A percentile compares a stretch with the other conserved stretches of the same genome.
phyloP scores from a whole-genome alignment of 164 flowering plant species.

The Umbellularia californica region DNA sequence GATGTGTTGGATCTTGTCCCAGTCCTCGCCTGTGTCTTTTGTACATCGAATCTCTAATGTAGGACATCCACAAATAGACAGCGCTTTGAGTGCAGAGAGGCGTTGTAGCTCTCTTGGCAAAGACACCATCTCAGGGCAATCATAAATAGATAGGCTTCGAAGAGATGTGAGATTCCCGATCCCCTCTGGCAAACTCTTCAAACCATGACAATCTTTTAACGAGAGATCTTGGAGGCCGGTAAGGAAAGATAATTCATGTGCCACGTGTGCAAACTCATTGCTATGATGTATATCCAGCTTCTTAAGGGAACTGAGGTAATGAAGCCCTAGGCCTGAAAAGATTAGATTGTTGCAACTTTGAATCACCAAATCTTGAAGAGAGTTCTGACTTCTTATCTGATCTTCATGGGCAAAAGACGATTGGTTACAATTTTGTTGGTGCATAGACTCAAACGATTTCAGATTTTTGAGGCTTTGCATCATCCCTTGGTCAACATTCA shows the following conservation, averaged over 20 bases:
- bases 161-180: neutral
- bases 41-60: neutral
- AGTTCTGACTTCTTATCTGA: too few relatives aligned
- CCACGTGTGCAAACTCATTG: neutral
- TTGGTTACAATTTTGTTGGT: too few relatives aligned
- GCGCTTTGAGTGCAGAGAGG: neutral
- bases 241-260: neutral
- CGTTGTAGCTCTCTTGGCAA: neutral
- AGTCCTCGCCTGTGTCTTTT: neutral
- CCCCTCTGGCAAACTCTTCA: neutral
- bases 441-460: too few relatives aligned
- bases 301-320: conserved; percentile 4
- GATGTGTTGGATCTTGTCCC: neutral
- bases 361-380: neutral
- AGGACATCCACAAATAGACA: neutral
- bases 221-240: neutral
- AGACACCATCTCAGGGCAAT: neutral
- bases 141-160: neutral
- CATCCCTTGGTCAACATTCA: too few relatives aligned
- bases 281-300: neutral
- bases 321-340: conserved; percentile 5
- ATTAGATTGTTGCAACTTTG: neutral
- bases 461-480: too few relatives aligned
- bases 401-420: too few relatives aligned
- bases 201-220: neutral